Evolutionary conservation across 306 rosid species (phyloP), one percentile per base, ranked within the genome.

Genomic region (Quercus agrifolia): DNA sequence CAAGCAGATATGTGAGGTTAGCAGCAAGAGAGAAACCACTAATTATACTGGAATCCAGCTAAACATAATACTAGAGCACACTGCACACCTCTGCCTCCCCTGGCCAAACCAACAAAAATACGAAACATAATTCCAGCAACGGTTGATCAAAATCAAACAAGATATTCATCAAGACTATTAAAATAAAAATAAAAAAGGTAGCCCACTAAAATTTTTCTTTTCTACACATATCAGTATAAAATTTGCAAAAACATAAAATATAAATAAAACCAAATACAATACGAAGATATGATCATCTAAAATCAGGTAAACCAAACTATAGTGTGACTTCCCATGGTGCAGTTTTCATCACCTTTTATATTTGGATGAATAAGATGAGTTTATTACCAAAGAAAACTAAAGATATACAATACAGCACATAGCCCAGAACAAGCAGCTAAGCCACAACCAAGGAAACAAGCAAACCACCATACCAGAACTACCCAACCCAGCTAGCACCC

Each of bases 71-170:
- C 28, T 67, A 49, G 72, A 67, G 28, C 2, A 14, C 38, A 13
- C 52, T 14, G 12, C 44, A 14, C n/a, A 13, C 72, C 27, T 9
- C 44, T 67, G 27, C 72, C 72, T 67, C 52, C 49, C 66, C 23
- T 21, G n/a, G 25, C 23, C 9, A 33, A 67, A 67, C 35, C 10
- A 33, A 19, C 52, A 33, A 35, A 6, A 67, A 15, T 23, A 31
- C 1, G 0, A 15, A 67, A 19, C 27, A 14, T 55, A 25, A 19
- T 66, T 30, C 49, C 68, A 55, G 62, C 27, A 56, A 74, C 56
- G 28, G 21, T 33, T 75, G 56, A 85, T 54, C 56, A 70, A 57
- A 58, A 41, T 58, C 58, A 67, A 35, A 25, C 66, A 62, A n/a
- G 10, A 38, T 61, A 19, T 19, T 27, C 69, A 20, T 23, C 35